Percentiles rank a stretch among this genome's conserved stretches.
phyloP scores from a whole-genome alignment of 345 rosid species.

The Euphorbia pulcherrima region DNA sequence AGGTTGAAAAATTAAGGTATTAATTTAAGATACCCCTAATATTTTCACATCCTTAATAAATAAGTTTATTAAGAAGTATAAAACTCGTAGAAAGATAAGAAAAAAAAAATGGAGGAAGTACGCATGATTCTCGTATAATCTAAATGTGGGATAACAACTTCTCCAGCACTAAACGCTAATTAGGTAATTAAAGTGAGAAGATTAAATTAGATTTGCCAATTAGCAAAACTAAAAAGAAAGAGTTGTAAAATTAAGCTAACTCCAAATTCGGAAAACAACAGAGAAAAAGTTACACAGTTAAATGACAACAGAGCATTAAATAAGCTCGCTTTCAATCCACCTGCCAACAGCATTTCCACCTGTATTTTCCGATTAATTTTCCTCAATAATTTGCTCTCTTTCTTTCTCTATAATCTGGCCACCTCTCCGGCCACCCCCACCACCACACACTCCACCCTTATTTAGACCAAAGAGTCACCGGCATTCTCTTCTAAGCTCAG shows the following conservation, averaged over 20 bases:
- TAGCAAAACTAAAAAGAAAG: no score
- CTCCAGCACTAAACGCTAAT: no score
- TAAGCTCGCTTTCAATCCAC: background rate
- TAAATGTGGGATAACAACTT: no score
- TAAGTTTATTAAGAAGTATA: no score
- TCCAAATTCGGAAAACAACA: background rate
- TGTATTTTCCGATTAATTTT: background rate
- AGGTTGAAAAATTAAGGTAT: no score
- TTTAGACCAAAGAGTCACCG: background rate
- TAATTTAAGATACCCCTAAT: no score
- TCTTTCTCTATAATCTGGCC: background rate
- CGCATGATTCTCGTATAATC: no score
- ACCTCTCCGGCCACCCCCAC: conserved; percentile 1
- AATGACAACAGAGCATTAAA: background rate
- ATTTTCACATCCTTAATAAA: no score
- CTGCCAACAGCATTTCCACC: conserved; percentile 8
- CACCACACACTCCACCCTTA: background rate
- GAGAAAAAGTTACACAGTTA: background rate
- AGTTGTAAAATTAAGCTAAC: background rate
- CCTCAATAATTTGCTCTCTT: background rate
- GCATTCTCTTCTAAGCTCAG: background rate
- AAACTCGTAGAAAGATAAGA: no score
- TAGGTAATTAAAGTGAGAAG: no score
- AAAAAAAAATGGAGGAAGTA: no score
- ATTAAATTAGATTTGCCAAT: no score